Evolutionary conservation across 768 basidiomycete genomes (phyloP).

Genomic region (Trametes meyenii): DNA sequence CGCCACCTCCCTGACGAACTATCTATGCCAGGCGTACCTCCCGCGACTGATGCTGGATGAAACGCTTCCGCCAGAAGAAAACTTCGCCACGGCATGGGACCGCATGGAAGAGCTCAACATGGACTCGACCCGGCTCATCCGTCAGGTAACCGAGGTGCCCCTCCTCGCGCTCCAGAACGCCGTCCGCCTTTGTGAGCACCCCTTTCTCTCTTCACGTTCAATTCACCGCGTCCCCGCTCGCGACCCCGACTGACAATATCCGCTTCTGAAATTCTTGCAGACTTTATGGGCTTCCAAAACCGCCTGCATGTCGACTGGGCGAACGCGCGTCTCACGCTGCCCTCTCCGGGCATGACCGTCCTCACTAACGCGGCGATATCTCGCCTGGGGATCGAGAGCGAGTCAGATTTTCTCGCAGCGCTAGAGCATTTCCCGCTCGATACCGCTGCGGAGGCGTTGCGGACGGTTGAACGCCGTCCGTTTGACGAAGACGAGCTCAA

Average conservation of each 20-base stretch:
- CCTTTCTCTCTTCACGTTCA: not conserved
- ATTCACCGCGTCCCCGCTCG: no score
- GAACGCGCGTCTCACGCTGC: slow-evolving; percentile 7
- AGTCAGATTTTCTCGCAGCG: slow-evolving; percentile 9
- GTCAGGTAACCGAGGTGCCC: not conserved
- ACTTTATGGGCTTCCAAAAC: slow-evolving; percentile 7
- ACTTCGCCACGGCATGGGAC: slow-evolving; percentile 3
- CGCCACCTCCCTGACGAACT: slow-evolving; percentile 5
- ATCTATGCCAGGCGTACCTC: slow-evolving; percentile 19
- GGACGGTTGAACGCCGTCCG: slow-evolving; percentile 15
- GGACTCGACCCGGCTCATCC: not conserved
- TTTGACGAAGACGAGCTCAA: slow-evolving; percentile 17
- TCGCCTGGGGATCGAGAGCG: not conserved
- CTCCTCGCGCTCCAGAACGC: slow-evolving; percentile 14
- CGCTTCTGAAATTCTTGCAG: not conserved
- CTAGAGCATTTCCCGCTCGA: slow-evolving; percentile 12
- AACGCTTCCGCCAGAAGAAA: not conserved
- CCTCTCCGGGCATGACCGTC: slow-evolving; percentile 4
- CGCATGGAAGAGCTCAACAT: slow-evolving; percentile 9
- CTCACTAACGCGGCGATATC: not conserved
- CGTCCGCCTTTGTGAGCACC: slow-evolving; percentile 5
- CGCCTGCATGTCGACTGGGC: slow-evolving; percentile 7
- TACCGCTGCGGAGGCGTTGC: slow-evolving; percentile 13
- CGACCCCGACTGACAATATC: not conserved
- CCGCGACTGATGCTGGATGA: slow-evolving; percentile 6